Base-by-base conservation (phyloP, 73 alveolate species). In the Blepharisma stoltei region DNA sequence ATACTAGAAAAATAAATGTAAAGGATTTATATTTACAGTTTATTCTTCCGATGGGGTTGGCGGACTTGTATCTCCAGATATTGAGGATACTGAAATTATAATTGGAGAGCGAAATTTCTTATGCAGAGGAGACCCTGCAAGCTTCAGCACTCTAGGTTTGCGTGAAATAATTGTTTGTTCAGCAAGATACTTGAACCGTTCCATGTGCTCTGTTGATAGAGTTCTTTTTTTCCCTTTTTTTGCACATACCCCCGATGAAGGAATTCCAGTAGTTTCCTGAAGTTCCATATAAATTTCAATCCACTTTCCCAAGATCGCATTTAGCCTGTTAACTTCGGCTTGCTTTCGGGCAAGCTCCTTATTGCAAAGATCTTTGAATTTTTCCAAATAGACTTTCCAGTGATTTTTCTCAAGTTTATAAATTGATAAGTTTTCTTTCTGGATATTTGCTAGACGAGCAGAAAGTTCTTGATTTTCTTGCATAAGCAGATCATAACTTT, bases 281-380 rank as follows among this genome's bases (percentile, higher is more conserved):
- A 81, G 77, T 11, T 54, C 54, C 75, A 75, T 47, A 75, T 71
- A 81, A 0, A 71, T 49, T 21, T 81, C 82, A 7, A 81, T 81
- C 88, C 88, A 81, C 25, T 73, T 65, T 6, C 80, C 88, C 45
- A 81, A 48, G 0, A 81, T 70, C 46, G 49, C 88, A 54, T 81
- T 83, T 6, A 81, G 76, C 53, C 71, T 81, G 41, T 50, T 52
- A 54, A 76, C 41, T 70, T 81, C 88, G 21, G 71, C 80, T 68
- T 81, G 73, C 44, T 81, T 81, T 54, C 80, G 71, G 4, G 46
- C 52, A 38, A 81, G 71, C 21, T 81, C 88, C 23, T 65, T 11
- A 23, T 54, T 71, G 54, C 75, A 71, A 54, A 67, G 43, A 27
- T 81, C 81, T 50, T 81, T 81, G 48, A 49, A 66, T 55, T 73